phyloP scores from a whole-genome alignment of 331 rosid species.

The Malus hybrid region DNA sequence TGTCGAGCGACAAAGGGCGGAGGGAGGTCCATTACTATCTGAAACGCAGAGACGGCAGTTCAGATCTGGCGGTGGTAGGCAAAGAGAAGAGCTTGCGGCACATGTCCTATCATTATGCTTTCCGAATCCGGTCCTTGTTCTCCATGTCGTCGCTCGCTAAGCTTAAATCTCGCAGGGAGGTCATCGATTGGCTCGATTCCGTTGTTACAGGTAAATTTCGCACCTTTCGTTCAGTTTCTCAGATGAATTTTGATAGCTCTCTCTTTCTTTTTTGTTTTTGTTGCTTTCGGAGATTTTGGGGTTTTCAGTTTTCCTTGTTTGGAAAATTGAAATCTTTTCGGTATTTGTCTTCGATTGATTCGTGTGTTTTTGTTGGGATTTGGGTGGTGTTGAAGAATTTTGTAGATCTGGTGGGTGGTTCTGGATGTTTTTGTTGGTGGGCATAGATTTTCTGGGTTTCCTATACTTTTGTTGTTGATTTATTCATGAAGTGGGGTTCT shows the following conservation, averaged over 20 bases:
- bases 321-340: neutral
- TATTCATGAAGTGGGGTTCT: neutral
- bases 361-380: neutral
- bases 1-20: constrained; percentile 49
- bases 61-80: constrained; percentile 77
- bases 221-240: neutral
- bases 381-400: neutral
- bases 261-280: neutral
- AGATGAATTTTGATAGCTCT: neutral
- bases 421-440: neutral
- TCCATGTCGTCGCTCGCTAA: constrained; percentile 18
- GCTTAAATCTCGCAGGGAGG: constrained; percentile 76
- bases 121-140: constrained; percentile 20
- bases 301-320: neutral
- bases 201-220: constrained; percentile 46
- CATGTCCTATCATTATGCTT: constrained; percentile 58
- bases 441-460: neutral
- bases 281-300: neutral
- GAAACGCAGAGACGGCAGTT: constrained; percentile 40
- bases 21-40: constrained; percentile 68
- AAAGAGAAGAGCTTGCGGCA: constrained; percentile 71
- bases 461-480: neutral
- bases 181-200: constrained; percentile 64
- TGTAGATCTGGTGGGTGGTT: neutral
- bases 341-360: neutral